phyloP scores from a whole-genome alignment of 306 rosid species.

The Lathyrus aphaca region DNA sequence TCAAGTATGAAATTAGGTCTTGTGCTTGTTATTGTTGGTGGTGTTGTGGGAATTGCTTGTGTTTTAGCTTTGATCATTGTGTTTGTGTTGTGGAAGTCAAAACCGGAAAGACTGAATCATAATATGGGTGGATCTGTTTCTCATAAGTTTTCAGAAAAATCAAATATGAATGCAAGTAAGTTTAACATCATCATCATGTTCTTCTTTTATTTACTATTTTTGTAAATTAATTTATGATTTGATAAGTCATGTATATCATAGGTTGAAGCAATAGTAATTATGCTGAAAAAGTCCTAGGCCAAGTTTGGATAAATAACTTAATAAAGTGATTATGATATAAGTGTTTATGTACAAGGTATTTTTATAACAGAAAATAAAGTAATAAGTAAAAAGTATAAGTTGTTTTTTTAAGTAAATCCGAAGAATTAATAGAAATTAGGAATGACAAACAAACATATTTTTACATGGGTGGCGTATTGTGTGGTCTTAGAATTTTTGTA shows the following conservation, averaged over 20 bases:
- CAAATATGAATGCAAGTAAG: slow-evolving; percentile 67
- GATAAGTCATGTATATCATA: background rate
- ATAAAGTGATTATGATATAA: too few species aligned
- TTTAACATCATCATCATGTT: slow-evolving; percentile 32
- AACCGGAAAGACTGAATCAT: slow-evolving; percentile 39
- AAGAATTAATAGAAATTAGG: too few species aligned
- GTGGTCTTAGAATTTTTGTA: too few species aligned
- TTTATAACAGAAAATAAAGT: too few species aligned
- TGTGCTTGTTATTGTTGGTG: slow-evolving; percentile 66
- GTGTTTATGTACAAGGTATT: too few species aligned
- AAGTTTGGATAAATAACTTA: too few species aligned
- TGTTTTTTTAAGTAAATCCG: too few species aligned
- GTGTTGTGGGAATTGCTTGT: slow-evolving; percentile 53
- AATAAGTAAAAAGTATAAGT: too few species aligned
- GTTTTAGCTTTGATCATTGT: slow-evolving; percentile 55
- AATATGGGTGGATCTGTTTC: slow-evolving; percentile 48
- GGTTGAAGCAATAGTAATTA: too few species aligned
- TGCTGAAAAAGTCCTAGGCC: too few species aligned
- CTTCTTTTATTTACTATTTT: background rate
- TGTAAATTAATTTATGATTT: background rate
- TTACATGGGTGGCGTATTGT: too few species aligned
- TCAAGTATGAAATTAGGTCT: slow-evolving; percentile 53
- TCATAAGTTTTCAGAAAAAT: slow-evolving; percentile 50
- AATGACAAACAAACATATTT: too few species aligned
- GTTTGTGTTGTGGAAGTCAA: slow-evolving; percentile 53